These are phyloP conservation scores for Haplosporangium sp. DNA, from an alignment of 371 early-diverging fungal genomes.

Conservation along the genomic window DNA sequence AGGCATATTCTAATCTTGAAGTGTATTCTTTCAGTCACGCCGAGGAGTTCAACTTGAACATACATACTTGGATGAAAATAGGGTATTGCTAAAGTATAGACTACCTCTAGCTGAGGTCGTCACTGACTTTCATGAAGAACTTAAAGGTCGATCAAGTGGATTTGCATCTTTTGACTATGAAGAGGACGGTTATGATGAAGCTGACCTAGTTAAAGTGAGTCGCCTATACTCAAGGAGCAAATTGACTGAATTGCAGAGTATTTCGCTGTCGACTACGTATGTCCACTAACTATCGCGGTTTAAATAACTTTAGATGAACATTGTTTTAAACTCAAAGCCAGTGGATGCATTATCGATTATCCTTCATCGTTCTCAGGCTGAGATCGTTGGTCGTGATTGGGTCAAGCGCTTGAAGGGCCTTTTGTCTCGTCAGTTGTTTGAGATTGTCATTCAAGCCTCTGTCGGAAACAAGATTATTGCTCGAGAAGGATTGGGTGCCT, in stretches of 20 bases:
- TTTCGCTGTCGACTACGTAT: too few relatives aligned
- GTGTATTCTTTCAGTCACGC: conserved; percentile 58
- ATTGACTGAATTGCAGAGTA: too few relatives aligned
- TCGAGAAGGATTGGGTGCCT: conserved; percentile 85
- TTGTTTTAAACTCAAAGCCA: conserved; percentile 89
- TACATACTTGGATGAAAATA: conserved; percentile 85
- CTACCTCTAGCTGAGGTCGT: conserved; percentile 95
- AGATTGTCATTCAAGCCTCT: conserved; percentile 92
- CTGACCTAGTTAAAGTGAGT: conserved; percentile 94
- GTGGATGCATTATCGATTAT: conserved; percentile 95
- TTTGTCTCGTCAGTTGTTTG: conserved; percentile 84
- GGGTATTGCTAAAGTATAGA: conserved; percentile 89
- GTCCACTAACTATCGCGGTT: background rate
- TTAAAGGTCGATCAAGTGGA: conserved; percentile 92
- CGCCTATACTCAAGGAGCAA: background rate
- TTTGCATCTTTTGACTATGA: conserved; percentile 98
- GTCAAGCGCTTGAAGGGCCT: conserved; percentile 84
- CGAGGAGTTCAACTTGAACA: conserved; percentile 90
- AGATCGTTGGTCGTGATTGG: conserved; percentile 84
- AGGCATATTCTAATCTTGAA: background rate
- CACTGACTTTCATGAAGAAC: conserved; percentile 93
- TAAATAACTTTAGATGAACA: conserved; percentile 76
- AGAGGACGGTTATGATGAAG: conserved; percentile 87
- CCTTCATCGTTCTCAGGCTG: conserved; percentile 81
- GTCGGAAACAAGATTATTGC: conserved; percentile 88